Conservation (phyloP, 164 flowering plant genomes). For the Chimonanthus praecox region DNA sequence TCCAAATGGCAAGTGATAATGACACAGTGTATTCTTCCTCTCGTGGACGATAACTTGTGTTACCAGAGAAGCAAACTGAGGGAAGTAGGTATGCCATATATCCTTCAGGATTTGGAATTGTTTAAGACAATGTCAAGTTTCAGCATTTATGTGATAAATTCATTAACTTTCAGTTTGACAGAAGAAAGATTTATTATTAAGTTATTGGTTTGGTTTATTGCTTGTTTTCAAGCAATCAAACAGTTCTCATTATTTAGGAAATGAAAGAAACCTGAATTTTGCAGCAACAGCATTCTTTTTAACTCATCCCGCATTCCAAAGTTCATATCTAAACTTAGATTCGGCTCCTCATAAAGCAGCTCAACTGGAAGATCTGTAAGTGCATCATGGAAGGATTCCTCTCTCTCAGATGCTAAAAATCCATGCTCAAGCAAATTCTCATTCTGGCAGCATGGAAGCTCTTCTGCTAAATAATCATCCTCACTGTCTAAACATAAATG, state of each 20-base stretch:
- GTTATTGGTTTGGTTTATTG: not conserved
- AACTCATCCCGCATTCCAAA: constrained; percentile 21
- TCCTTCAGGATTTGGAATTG: not conserved
- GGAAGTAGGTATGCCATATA: not conserved
- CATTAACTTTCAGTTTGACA: not conserved
- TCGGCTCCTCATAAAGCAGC: constrained; percentile 15
- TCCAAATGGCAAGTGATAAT: not conserved
- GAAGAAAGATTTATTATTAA: not conserved
- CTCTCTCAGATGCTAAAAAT: constrained; percentile 19
- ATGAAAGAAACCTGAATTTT: constrained; percentile 33
- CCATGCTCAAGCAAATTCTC: constrained; percentile 28
- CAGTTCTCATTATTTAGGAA: not conserved
- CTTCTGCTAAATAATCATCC: constrained; percentile 21
- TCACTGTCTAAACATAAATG: constrained; percentile 82
- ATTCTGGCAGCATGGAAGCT: constrained; percentile 26
- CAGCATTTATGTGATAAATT: not conserved
- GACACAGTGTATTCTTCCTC: not conserved
- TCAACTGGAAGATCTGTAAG: constrained; percentile 5
- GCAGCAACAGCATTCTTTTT: constrained; percentile 11
- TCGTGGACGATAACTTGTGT: not conserved
- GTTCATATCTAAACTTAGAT: constrained; percentile 11
- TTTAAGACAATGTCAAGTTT: not conserved
- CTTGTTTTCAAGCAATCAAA: not conserved
- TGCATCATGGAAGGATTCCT: constrained; percentile 15
- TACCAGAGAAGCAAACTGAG: not conserved